Base-by-base conservation (phyloP, 257 asterid genomes). In the Solanum clarkiae region DNA sequence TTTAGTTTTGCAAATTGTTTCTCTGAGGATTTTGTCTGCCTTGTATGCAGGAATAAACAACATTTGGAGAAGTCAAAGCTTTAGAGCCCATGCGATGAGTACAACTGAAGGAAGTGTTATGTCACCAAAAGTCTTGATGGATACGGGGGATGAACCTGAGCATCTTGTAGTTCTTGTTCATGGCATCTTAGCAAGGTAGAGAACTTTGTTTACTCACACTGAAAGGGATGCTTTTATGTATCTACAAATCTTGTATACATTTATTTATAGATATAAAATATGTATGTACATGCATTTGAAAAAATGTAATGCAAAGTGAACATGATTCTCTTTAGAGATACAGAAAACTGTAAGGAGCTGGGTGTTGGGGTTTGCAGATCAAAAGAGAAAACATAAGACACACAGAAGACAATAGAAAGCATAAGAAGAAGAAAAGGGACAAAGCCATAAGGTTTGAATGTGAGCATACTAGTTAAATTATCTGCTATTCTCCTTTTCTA, bases 111-210 rank as follows among this genome's bases (percentile, higher is more conserved):
- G 97, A 66, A 91, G 86, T 87, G 86, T 86, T 84, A 85, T 92
- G 51, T 90, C 93, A 53, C 89, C 90, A 9, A 85, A 84, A 88
- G 88, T 86, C 79, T 85, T 86, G 66, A 86, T 71, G 17, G 87
- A 60, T 40, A 44, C 44, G 63, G 93, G 89, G 65, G 92, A 91
- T 77, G 91, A 94, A 88, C 98, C 98, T 2, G 97, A 96, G 80
- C 99, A 96, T 92, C 99, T 96, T 87, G 96, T 94, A 83, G 96
- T 96, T 90, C 99, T 96, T 87, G 98, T 96, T 89, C 99, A 96
- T 86, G 99, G 99, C 84, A 96, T 96, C 88, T 71, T 96, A 90
- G 99, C 94, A 80, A 94, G 98, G 98, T 95, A 88, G 29, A 10
- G 26, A 69, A 56, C 17, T 84, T 84, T 80, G 29, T 79, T 77